Percentiles rank a stretch among this genome's conserved stretches.
phyloP scores from a whole-genome alignment of 179 eudicot genomes.

The Beta corolliflora region DNA sequence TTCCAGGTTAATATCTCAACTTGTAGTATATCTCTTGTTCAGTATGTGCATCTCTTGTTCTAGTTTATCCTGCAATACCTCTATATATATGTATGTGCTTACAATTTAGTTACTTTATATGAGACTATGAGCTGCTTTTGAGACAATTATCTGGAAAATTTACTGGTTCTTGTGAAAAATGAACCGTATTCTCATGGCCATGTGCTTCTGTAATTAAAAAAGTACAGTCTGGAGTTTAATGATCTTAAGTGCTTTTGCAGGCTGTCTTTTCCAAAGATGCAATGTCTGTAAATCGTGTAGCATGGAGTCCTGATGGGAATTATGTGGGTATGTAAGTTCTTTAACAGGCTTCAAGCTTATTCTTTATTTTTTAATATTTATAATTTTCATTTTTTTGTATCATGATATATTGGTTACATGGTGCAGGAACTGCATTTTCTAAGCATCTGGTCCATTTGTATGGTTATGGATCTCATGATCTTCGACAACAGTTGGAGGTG shows the following conservation, averaged over 20 bases:
- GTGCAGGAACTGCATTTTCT: conserved; percentile 74
- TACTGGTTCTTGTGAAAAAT: too few species aligned
- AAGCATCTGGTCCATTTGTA: conserved; percentile 69
- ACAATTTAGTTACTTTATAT: too few species aligned
- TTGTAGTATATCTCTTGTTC: background rate
- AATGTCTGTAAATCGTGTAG: conserved; percentile 69
- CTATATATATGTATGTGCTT: too few species aligned
- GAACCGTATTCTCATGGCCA: background rate
- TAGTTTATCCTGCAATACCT: too few species aligned
- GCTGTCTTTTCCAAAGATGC: conserved; percentile 60
- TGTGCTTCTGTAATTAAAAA: background rate
- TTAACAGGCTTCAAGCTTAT: background rate
- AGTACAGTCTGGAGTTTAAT: background rate
- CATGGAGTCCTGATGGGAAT: conserved; percentile 83
- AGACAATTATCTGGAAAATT: background rate
- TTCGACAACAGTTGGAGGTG: conserved; percentile 70
- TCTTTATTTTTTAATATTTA: background rate
- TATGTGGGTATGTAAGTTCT: conserved; percentile 47
- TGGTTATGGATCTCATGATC: conserved; percentile 66
- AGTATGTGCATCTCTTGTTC: background rate
- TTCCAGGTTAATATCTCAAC: conserved; percentile 57
- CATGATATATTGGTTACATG: conserved; percentile 11
- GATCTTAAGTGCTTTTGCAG: conserved; percentile 29
- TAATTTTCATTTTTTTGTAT: background rate
- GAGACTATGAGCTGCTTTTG: background rate